Evolutionary conservation across 129 eudicot genomes (phyloP).

Genomic region (Flaveria linearis): DNA sequence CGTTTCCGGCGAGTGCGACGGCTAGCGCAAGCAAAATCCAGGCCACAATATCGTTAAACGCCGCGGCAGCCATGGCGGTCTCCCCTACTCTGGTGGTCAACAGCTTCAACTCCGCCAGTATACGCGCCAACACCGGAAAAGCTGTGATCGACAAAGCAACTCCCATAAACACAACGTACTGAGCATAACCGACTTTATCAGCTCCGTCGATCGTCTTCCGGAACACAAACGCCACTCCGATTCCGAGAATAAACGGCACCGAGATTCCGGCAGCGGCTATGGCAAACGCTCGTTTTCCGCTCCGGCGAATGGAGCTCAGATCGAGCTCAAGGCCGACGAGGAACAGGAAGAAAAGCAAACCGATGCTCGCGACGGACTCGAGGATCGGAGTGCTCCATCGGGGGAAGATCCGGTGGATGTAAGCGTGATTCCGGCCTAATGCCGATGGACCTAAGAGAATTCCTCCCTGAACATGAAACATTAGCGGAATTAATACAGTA

Average conservation of each 20-base stretch:
- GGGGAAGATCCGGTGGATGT: conserved; percentile 70
- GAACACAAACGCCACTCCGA: conserved; percentile 63
- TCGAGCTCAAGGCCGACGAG: conserved; percentile 87
- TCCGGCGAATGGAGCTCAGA: conserved; percentile 56
- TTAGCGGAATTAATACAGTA: neutral
- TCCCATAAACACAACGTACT: conserved; percentile 75
- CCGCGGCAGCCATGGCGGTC: conserved; percentile 94
- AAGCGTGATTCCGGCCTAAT: conserved; percentile 61
- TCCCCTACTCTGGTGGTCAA: conserved; percentile 78
- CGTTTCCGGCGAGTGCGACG: conserved; percentile 59
- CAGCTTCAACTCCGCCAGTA: conserved; percentile 80
- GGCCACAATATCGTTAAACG: conserved; percentile 83
- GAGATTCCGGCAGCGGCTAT: conserved; percentile 84
- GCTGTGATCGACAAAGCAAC: conserved; percentile 91
- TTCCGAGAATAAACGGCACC: conserved; percentile 62
- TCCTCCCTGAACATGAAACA: conserved; percentile 58
- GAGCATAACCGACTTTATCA: conserved; percentile 58
- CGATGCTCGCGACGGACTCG: conserved; percentile 81
- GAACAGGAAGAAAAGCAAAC: conserved; percentile 77
- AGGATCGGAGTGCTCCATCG: conserved; percentile 82
- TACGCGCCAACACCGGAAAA: conserved; percentile 88
- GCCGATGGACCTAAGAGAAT: conserved; percentile 84
- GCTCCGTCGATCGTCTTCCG: conserved; percentile 56
- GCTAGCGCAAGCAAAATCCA: conserved; percentile 91
- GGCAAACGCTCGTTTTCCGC: conserved; percentile 61